Conservation (phyloP, 1,284 basidiomycete species). For the Cutaneotrichosporon daszewskae region DNA sequence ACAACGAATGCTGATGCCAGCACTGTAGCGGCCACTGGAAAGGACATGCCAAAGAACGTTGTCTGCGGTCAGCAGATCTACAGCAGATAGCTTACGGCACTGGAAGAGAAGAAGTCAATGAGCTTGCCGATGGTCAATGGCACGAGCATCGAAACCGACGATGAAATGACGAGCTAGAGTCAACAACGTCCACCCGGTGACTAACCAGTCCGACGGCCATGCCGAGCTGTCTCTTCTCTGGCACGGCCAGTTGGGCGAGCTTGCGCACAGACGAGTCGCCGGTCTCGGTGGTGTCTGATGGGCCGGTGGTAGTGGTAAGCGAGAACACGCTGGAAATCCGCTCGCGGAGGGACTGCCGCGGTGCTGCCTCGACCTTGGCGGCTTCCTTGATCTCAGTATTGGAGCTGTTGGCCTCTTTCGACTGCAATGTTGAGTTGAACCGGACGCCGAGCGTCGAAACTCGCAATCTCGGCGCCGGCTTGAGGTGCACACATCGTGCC, state of each 20-base stretch:
- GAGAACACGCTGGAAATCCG: conserved; percentile 1
- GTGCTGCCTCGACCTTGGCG: background rate
- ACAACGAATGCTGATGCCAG: conserved; percentile 76
- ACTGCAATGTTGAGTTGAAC: conserved; percentile 4
- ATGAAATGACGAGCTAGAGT: conserved; percentile 41
- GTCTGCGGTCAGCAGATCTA: conserved; percentile 50
- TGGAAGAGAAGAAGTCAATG: conserved; percentile 81
- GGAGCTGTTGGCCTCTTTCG: background rate
- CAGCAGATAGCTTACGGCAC: conserved; percentile 54
- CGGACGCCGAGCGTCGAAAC: conserved; percentile 1
- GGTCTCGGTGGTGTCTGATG: conserved; percentile 4
- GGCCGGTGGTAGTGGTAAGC: conserved; percentile 3
- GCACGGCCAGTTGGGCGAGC: conserved; percentile 66
- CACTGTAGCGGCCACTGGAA: conserved; percentile 70
- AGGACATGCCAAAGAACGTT: conserved; percentile 69
- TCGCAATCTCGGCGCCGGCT: background rate
- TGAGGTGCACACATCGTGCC: background rate
- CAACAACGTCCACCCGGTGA: conserved; percentile 49
- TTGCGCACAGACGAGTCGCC: conserved; percentile 53
- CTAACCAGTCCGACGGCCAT: conserved; percentile 61
- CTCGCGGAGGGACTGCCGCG: background rate
- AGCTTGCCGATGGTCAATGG: conserved; percentile 85
- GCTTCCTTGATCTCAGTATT: background rate
- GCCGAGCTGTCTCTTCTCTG: conserved; percentile 66
- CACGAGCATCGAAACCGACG: conserved; percentile 75